Conservation (phyloP, 164 flowering plant genomes). For the Litsea cubeba region DNA sequence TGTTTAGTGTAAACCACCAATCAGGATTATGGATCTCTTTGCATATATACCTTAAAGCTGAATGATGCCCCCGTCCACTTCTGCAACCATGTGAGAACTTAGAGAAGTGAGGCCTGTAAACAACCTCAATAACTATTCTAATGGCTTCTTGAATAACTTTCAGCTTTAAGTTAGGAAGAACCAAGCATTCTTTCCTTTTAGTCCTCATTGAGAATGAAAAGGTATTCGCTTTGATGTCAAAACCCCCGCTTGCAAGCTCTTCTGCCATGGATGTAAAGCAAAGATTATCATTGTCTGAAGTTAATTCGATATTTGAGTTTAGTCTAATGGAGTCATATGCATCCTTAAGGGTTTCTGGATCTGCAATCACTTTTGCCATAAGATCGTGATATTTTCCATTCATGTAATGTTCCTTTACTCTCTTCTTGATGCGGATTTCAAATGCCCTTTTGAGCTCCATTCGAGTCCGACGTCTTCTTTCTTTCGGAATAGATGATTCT, state of each 20-base stretch:
- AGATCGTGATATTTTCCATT: constrained; percentile 69
- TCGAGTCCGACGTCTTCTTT: constrained; percentile 21
- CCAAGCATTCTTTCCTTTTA: constrained; percentile 46
- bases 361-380: constrained; percentile 65
- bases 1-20: constrained; percentile 72
- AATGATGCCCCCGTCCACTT: constrained; percentile 68
- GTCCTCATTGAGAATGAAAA: constrained; percentile 47
- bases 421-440: constrained; percentile 74
- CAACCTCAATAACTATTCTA: constrained; percentile 73
- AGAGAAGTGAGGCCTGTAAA: constrained; percentile 76
- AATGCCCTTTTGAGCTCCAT: constrained; percentile 57
- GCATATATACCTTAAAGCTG: constrained; percentile 63
- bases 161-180: constrained; percentile 71
- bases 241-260: constrained; percentile 48
- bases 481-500: constrained; percentile 29
- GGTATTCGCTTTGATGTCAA: constrained; percentile 60
- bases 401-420: constrained; percentile 65
- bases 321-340: constrained; percentile 35
- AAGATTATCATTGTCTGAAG: constrained; percentile 23
- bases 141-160: constrained; percentile 80
- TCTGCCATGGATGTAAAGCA: constrained; percentile 57
- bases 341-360: constrained; percentile 22
- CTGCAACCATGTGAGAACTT: constrained; percentile 89
- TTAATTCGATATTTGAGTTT: constrained; percentile 53
- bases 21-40: constrained; percentile 58